Percentiles rank a stretch among this genome's conserved stretches.
These are phyloP conservation scores for Ceriops decandra DNA, from an alignment of 345 rosid genomes.

Conservation along the genomic window DNA sequence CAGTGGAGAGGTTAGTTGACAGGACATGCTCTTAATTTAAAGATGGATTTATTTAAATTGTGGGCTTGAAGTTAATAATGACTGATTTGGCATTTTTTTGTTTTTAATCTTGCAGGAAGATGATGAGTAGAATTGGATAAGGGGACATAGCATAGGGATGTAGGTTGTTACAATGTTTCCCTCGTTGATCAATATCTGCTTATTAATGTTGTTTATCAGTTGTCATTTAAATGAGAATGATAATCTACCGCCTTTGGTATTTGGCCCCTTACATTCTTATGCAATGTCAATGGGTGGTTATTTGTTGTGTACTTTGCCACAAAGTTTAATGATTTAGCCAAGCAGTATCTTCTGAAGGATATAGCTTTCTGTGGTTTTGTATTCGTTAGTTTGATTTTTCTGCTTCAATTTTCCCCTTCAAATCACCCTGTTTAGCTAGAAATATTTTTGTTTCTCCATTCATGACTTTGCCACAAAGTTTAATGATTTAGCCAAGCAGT, in stretches of 20 bases:
- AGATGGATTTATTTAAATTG: neutral
- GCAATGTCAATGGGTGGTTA: conserved; percentile 40
- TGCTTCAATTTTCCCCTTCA: neutral
- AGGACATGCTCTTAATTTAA: too few relatives aligned
- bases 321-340: conserved; percentile 32
- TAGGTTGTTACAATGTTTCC: conserved; percentile 41
- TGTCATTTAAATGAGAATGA: conserved; percentile 19
- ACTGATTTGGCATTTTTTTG: neutral
- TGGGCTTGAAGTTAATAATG: too few relatives aligned
- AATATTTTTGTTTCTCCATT: too few relatives aligned
- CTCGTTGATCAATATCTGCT: conserved; percentile 27
- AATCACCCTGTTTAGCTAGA: too few relatives aligned
- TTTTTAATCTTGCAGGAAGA: conserved; percentile 55
- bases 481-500: conserved; percentile 31
- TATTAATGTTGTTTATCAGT: conserved; percentile 32
- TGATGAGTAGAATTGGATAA: conserved; percentile 47
- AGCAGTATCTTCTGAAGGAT: conserved; percentile 37
- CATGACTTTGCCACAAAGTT: conserved; percentile 25
- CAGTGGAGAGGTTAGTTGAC: conserved; percentile 60
- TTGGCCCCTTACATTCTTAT: conserved; percentile 6
- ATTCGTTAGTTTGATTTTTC: neutral
- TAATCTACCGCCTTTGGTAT: conserved; percentile 28
- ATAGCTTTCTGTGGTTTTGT: neutral
- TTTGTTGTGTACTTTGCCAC: conserved; percentile 31
- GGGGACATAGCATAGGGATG: conserved; percentile 30